phyloP scores from a whole-genome alignment of 306 rosid species.

The Carpinus fangiana region DNA sequence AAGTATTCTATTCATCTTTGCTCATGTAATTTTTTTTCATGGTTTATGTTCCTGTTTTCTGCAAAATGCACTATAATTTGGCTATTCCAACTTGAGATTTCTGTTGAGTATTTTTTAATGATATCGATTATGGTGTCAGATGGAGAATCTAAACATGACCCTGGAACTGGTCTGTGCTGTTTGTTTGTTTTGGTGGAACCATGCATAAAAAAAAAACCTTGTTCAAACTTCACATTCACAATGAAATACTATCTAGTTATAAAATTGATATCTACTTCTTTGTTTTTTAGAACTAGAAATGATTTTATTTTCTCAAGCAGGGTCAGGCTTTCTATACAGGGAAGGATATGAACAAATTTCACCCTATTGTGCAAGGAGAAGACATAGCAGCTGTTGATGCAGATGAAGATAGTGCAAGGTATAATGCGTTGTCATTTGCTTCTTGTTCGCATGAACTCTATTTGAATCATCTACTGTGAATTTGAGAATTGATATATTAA shows the following conservation, averaged over 20 bases:
- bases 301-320: constrained; percentile 43
- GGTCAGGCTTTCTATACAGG: constrained; percentile 60
- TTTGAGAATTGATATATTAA: constrained; percentile 7
- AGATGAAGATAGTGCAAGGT: constrained; percentile 49
- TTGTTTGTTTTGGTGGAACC: neutral
- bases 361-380: constrained; percentile 54
- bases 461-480: neutral
- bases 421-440: constrained; percentile 2
- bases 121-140: constrained; percentile 1
- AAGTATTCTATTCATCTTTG: neutral
- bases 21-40: neutral
- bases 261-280: neutral
- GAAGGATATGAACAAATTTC: constrained; percentile 41
- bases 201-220: neutral
- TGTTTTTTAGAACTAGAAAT: constrained; percentile 26
- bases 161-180: neutral
- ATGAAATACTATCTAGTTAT: neutral
- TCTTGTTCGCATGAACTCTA: constrained; percentile 5
- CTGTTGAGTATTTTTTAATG: neutral
- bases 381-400: constrained; percentile 46
- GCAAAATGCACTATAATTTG: neutral
- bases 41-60: neutral
- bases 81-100: neutral
- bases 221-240: neutral
- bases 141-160: neutral